These are phyloP conservation scores for Paraconiothyrium sp. DNA, from an alignment of 2,329 filamentous ascomycete species.

Conservation along the genomic window DNA sequence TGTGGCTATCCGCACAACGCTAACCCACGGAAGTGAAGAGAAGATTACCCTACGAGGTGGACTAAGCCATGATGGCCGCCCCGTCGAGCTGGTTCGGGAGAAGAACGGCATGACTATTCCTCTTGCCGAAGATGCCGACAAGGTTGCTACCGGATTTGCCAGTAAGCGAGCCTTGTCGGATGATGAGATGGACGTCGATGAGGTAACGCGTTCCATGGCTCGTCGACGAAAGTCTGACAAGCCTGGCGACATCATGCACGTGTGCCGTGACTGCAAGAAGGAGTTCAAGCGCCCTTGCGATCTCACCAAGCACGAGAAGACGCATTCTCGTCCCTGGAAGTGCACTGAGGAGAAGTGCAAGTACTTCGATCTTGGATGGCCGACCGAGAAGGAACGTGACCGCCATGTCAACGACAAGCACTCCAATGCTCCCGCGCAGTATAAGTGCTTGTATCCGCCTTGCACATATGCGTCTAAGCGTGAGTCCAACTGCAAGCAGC, in stretches of 20 bases:
- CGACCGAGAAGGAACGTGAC: conserved; percentile 96
- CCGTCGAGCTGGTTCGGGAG: conserved; percentile 83
- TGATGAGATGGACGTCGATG: conserved; percentile 79
- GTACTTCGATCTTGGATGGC: conserved; percentile 90
- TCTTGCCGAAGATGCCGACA: conserved; percentile 66
- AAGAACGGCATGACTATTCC: conserved; percentile 83
- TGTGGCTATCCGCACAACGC: conserved; percentile 27
- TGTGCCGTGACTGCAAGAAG: conserved; percentile 82
- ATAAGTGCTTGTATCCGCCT: conserved; percentile 80
- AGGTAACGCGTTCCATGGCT: conserved; percentile 91
- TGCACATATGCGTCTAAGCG: conserved; percentile 96
- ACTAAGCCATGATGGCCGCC: conserved; percentile 80
- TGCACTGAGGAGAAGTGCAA: conserved; percentile 85
- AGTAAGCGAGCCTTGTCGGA: conserved; percentile 66
- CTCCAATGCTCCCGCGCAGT: conserved; percentile 79
- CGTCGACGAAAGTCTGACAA: conserved; percentile 92
- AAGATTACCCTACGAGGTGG: conserved; percentile 84
- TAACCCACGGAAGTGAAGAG: conserved; percentile 63
- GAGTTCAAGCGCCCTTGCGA: conserved; percentile 98
- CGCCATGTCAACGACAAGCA: conserved; percentile 98
- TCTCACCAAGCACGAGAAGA: conserved; percentile 97
- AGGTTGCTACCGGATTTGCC: conserved; percentile 64
- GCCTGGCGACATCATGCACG: conserved; percentile 83
- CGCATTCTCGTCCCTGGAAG: conserved; percentile 95
- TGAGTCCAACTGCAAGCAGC: conserved; percentile 96